Percentiles rank a stretch among this genome's conserved stretches.
These are phyloP conservation scores for Capronia americana DNA, from an alignment of 2,329 filamentous ascomycete genomes.

Conservation along the genomic window DNA sequence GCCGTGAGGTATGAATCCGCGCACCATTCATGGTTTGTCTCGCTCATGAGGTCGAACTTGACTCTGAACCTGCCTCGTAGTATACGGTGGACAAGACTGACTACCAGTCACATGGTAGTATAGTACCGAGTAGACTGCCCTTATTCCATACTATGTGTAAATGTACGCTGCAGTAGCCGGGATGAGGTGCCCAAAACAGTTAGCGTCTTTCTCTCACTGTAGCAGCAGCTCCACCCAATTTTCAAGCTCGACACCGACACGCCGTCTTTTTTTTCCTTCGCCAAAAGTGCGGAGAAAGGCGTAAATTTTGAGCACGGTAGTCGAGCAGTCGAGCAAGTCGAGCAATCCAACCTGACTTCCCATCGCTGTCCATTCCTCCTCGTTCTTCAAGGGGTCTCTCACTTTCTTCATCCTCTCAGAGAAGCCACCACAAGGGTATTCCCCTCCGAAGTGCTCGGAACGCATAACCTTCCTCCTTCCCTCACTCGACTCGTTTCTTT, in stretches of 20 bases:
- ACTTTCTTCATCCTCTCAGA: no score
- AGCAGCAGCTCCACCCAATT: conserved; percentile 3
- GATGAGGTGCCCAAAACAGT: not conserved
- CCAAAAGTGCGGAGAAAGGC: conserved; percentile 16
- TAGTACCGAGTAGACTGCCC: no score
- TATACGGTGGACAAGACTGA: not conserved
- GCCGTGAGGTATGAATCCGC: not conserved
- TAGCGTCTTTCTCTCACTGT: not conserved
- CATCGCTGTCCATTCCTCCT: no score
- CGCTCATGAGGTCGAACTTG: not conserved
- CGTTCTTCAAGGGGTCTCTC: no score
- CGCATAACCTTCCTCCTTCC: no score
- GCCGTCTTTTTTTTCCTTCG: not conserved
- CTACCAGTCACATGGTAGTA: no score
- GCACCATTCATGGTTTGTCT: not conserved
- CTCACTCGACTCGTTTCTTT: not conserved
- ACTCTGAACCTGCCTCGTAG: not conserved
- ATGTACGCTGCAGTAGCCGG: no score
- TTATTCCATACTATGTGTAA: no score
- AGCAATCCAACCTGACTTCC: no score
- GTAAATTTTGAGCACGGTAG: conserved; percentile 5
- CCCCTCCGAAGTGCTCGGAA: no score
- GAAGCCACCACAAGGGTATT: no score
- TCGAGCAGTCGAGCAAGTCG: no score
- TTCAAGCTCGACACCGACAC: not conserved